These are phyloP conservation scores for Citrus cavaleriei DNA, from an alignment of 345 rosid genomes.

Conservation along the genomic window DNA sequence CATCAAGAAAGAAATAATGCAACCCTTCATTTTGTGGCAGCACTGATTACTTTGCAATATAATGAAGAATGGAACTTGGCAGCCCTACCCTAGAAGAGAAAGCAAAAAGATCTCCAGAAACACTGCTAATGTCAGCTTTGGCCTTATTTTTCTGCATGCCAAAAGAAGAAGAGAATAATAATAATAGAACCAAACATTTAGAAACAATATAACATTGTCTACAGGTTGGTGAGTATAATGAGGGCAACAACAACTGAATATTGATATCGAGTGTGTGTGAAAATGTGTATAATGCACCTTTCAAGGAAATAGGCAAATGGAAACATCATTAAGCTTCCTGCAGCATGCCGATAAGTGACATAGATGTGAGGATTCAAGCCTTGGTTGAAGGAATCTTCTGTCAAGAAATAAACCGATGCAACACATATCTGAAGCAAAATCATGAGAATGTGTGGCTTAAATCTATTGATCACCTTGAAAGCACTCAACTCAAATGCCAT, in stretches of 20 bases:
- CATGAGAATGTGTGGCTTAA: constrained; percentile 22
- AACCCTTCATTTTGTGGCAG: neutral
- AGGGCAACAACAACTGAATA: neutral
- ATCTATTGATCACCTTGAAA: constrained; percentile 5
- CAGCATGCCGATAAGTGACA: constrained; percentile 22
- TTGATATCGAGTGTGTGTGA: neutral
- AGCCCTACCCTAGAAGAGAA: constrained; percentile 24
- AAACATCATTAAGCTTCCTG: constrained; percentile 7
- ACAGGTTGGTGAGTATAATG: neutral
- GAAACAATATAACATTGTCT: no score
- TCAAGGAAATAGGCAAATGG: constrained; percentile 32
- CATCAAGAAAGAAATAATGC: neutral
- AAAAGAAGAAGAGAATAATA: no score
- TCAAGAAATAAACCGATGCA: constrained; percentile 18
- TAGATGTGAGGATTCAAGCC: constrained; percentile 31
- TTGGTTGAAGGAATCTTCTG: constrained; percentile 27
- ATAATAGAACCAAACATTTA: no score
- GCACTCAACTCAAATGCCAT: neutral
- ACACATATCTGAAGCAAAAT: constrained; percentile 13
- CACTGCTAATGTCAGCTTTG: constrained; percentile 20
- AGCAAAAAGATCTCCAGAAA: constrained; percentile 29
- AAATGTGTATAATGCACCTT: neutral
- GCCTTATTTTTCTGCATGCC: constrained; percentile 25
- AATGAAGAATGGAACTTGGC: neutral
- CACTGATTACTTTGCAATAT: neutral